Evolutionary conservation across 2,329 filamentous ascomycete genomes (phyloP), one percentile per base, ranked within the genome.

Genomic region (Cladosporium sp.): DNA sequence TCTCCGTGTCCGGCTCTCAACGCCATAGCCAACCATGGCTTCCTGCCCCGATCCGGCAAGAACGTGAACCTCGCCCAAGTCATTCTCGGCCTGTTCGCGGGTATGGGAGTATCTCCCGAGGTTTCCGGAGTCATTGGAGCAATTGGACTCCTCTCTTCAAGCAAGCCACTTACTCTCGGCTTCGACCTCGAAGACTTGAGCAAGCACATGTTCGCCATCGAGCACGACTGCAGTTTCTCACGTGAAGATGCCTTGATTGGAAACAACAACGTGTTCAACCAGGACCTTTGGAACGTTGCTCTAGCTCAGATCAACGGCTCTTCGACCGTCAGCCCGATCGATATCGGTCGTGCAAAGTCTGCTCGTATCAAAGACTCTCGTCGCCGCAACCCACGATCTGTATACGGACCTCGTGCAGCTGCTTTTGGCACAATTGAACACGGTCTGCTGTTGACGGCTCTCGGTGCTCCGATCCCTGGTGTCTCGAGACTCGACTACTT

Each of bases 211-310:
- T 45, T 45, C 15, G 61, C 63, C 24, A 66, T 68, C 39, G 64
- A 68, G 50, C 64, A 66, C 49, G 65, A 67, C 45, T 64, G 64
- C 44, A 66, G 64, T 52, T 56, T 67, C 12, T 66, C 50, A 10
- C 47, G 47, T 19, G 22, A 45, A 9, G 42, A 45, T 9, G 42
- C 42, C 15, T 17, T 45, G 24, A 45, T 45, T 15, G 42, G 42
- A 17, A 25, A 45, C 42, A 45, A 45, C 42, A 45, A 45, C 15
- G 42, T n/a, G 10, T 45, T 45, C 42, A 45, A 45, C 3, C 20
- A 17, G 17, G 42, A 28, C 4, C 17, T 45, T 3, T 45, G 42
- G 42, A 3, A 45, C 4, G 42, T 45, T 10, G 42, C 42, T 45
- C 42, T 45, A 2, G 42, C 42, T 22, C 13, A 45, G 42, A 45